Base-by-base conservation (phyloP, 306 rosid genomes). In the Mimosa bimucronata region DNA sequence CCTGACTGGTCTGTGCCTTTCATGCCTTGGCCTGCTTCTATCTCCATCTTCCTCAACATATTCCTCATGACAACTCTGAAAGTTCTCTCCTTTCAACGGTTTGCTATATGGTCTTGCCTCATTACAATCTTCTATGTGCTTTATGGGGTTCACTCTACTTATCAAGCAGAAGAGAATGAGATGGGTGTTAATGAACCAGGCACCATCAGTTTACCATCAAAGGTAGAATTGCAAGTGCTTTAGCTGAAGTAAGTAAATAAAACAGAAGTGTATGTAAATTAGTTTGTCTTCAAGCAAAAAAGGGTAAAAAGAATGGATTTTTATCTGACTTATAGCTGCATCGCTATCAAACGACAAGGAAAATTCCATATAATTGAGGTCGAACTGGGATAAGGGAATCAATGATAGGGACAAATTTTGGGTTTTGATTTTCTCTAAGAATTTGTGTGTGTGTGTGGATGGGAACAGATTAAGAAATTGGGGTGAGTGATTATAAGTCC, bases 11-110 rank as follows among this genome's bases (percentile, higher is more conserved):
- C 83, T 31, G 94, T 94, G 50, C 98, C 97, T 0, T 85, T 86
- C 73, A 94, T 94, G 98, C 98, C 98, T 6, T 95, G 98, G 98
- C 97, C 97, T 31, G 88, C 98, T 3, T 83, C 93, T 4, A 66
- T 90, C 23, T 92, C 98, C 29, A 87, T 95, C 55, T 90, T 87
- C 83, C 97, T 95, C 2, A 95, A 92, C 78, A 84, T 91, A 25
- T 95, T 92, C 77, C 97, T 92, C 62, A 88, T 92, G 90, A 84
- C 92, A 7, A 88, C 89, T 0, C 81, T 95, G n/a, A 91, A 87
- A 57, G 26, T 65, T 14, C 40, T 86, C 30, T 82, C 98, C 40
- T 90, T 91, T 6, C 90, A 88, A 81, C 83, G 97, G 19, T 91
- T 95, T 77, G 97, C 82, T 23, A 53, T 95, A 5, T 92, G 97